phyloP scores from a whole-genome alignment of 2,329 filamentous ascomycete genomes.

The Trichoderma sp. region DNA sequence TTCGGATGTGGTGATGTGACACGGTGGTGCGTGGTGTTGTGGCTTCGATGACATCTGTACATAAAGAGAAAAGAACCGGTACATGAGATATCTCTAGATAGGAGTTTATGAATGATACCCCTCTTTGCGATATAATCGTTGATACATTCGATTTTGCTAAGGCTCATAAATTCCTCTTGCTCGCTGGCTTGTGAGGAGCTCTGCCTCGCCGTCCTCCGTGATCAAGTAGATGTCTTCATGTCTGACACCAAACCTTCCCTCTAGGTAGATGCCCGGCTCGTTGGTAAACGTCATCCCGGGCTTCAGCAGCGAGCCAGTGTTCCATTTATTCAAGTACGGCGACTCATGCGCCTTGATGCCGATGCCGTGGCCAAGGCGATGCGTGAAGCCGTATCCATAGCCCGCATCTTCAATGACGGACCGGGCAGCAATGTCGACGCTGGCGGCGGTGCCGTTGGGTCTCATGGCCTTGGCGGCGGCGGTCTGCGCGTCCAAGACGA shows the following conservation, averaged over 20 bases:
- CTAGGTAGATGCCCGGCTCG: slow-evolving; percentile 65
- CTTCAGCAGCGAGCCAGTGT: slow-evolving; percentile 49
- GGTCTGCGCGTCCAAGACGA: slow-evolving; percentile 64
- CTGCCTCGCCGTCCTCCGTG: slow-evolving; percentile 54
- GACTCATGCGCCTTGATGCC: slow-evolving; percentile 69
- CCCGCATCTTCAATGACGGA: slow-evolving; percentile 59
- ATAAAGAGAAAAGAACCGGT: not conserved
- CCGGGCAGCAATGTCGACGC: slow-evolving; percentile 63
- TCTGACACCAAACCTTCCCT: slow-evolving; percentile 61
- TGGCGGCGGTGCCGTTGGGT: slow-evolving; percentile 57
- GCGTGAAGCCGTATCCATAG: slow-evolving; percentile 51
- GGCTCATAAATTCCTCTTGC: slow-evolving; percentile 58
- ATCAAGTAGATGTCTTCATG: slow-evolving; percentile 66
- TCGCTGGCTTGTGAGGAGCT: slow-evolving; percentile 56
- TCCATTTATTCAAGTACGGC: slow-evolving; percentile 66
- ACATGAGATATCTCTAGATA: slow-evolving; percentile 22
- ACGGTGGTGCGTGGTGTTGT: slow-evolving; percentile 5
- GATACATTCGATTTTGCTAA: slow-evolving; percentile 26
- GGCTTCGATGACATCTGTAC: not conserved
- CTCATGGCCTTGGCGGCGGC: slow-evolving; percentile 55
- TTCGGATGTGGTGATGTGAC: not conserved
- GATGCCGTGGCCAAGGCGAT: slow-evolving; percentile 65
- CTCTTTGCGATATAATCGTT: not conserved
- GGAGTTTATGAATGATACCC: slow-evolving; percentile 29
- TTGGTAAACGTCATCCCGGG: slow-evolving; percentile 65